These are phyloP conservation scores for Tripterygium wilfordii DNA, from an alignment of 177 flowering plant genomes.

Conservation along the genomic window DNA sequence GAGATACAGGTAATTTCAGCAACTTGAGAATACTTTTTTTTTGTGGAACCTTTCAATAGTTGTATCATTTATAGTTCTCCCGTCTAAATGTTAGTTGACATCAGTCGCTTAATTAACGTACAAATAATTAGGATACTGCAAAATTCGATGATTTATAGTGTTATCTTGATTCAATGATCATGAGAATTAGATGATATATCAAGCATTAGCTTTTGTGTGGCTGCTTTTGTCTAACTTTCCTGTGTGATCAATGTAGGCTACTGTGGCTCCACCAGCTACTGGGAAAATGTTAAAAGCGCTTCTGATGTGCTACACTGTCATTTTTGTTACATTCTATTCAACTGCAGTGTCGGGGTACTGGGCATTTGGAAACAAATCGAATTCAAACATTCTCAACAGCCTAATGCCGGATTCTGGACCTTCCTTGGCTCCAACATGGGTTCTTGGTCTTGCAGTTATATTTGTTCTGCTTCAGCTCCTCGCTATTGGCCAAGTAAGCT, in stretches of 20 bases:
- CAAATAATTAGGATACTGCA: too few relatives aligned
- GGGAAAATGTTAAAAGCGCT: constrained; percentile 97
- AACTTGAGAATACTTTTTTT: too few relatives aligned
- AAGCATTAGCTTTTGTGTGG: background rate
- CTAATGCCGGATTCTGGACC: constrained; percentile 81
- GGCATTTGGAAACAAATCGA: constrained; percentile 73
- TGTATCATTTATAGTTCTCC: too few relatives aligned
- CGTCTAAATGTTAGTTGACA: background rate
- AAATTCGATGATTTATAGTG: too few relatives aligned
- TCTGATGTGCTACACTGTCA: constrained; percentile 74
- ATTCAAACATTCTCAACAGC: constrained; percentile 71
- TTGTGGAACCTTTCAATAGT: too few relatives aligned
- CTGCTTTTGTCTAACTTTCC: background rate
- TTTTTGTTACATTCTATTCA: constrained; percentile 77
- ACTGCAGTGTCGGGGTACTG: constrained; percentile 81
- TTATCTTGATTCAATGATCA: too few relatives aligned
- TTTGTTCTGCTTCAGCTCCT: constrained; percentile 88
- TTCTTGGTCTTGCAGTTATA: constrained; percentile 67
- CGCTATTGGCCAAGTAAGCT: constrained; percentile 85
- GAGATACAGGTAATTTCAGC: constrained; percentile 70
- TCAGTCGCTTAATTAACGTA: background rate
- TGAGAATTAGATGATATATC: background rate
- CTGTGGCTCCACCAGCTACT: constrained; percentile 91
- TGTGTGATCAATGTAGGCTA: constrained; percentile 53
- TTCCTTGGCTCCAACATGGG: constrained; percentile 75